phyloP scores from a whole-genome alignment of 805 yeast genomes.

The Brettanomyces nanus region DNA sequence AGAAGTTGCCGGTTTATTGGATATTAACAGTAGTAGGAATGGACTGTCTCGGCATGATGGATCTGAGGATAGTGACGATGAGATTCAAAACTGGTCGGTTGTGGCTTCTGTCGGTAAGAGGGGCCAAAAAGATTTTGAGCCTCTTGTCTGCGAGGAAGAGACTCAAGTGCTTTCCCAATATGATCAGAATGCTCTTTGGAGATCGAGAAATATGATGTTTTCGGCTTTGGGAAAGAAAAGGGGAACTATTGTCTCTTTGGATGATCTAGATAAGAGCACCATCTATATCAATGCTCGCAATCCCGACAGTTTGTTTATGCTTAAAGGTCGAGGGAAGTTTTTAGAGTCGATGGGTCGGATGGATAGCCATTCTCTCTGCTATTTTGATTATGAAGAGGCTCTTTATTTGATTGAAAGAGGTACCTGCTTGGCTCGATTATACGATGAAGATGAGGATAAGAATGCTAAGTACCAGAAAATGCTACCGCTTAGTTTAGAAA shows the following conservation, averaged over 20 bases:
- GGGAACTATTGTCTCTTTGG: conserved; percentile 26
- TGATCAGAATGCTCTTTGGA: conserved; percentile 30
- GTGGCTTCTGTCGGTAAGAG: conserved; percentile 46
- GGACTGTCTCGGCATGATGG: conserved; percentile 3
- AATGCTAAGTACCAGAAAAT: conserved; percentile 21
- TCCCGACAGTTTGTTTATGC: conserved; percentile 22
- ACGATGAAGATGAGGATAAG: conserved; percentile 13
- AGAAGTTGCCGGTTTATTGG: conserved; percentile 5
- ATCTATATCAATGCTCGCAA: conserved; percentile 13
- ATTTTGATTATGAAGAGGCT: conserved; percentile 58
- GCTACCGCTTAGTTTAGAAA: conserved; percentile 50
- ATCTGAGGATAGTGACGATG: conserved; percentile 30
- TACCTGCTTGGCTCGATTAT: conserved; percentile 27
- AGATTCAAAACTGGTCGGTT: conserved; percentile 44
- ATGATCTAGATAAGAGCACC: conserved; percentile 20
- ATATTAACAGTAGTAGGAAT: not conserved
- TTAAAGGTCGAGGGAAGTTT: conserved; percentile 59
- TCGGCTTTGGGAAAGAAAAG: conserved; percentile 47
- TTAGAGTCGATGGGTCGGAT: conserved; percentile 65
- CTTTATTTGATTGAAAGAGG: conserved; percentile 81
- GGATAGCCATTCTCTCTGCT: conserved; percentile 35
- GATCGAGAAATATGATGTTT: conserved; percentile 65
- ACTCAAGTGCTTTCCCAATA: conserved; percentile 14
- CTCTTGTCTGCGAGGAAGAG: conserved; percentile 23
- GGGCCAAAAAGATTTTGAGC: conserved; percentile 83